Base-by-base conservation (phyloP, 768 basidiomycete species). In the Lentinula raphanica region DNA sequence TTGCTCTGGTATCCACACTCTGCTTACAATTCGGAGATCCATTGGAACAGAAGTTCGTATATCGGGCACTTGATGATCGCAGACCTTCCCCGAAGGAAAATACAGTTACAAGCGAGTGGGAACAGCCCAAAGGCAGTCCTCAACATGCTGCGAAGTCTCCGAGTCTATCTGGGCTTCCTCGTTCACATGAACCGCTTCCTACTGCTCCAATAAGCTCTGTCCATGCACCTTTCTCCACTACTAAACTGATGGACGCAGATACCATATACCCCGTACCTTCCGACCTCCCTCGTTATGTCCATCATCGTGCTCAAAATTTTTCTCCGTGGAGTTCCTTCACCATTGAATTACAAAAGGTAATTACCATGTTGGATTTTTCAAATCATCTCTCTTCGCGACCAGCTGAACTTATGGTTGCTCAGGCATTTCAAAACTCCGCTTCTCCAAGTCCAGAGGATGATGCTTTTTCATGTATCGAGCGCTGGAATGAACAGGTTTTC, bases 401-500 rank as follows among this genome's bases (percentile, higher is more conserved):
- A 36, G 28, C n/a, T 21, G 19, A 19, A 23, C 53, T 40, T 31
- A 25, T 12, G n/a, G 39, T 28, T 17, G 4, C 9, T 25, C 17
- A 53, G 50, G 32, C 23, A 2, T 53, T 53, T 21, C 31, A 53
- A 23, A 15, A 42, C 23, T 35, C 50, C 35, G n/a, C 50, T 42
- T 32, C 38, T 25, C 53, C 6, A 17, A 40, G 21, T 6, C 0
- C 53, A 23, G 53, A 38, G 28, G 53, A 54, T 42, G 23, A 11
- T 12, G 23, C 21, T 9, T 54, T 54, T 27, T 36, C 29, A 42
- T 36, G 35, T 13, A 21, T 54, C 12, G n/a, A 54, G 36, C 53
- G 39, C 25, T 54, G 53, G 53, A 54, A 54, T 11, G 17, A 40
- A 7, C 38, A 39, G n/a, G 53, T 40, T 38, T 31, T 54, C 53